Base-by-base conservation (phyloP, 305 asterid genomes). In the Plantago coronopus region DNA sequence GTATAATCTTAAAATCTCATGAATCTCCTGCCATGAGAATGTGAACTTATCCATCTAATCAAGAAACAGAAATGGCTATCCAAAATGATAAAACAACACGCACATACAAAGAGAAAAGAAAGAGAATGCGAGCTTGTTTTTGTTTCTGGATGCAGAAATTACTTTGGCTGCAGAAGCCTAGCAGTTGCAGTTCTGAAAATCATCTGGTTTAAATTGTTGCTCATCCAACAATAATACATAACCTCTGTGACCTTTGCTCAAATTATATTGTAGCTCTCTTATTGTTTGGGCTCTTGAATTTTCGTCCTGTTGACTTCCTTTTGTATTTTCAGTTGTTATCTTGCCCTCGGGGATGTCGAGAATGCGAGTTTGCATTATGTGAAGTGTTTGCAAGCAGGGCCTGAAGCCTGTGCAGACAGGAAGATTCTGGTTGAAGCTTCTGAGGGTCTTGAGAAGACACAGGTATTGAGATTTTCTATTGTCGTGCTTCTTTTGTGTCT, bases 361-460 rank as follows among this genome's bases (percentile, higher is more conserved):
- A 82, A 81, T 82, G 96, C 97, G 56, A 81, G 82, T 59, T 62
- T 64, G 77, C 86, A 87, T 71, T 94, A 68, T 76, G 79, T 66
- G 80, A 85, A 79, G 78, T 85, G 95, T 72, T 86, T 90, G 87
- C 89, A 94, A 76, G 77, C 78, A 44, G 96, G 95, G 69, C 66
- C 83, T 74, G 94, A 87, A 66, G 77, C 55, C 34, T 80, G 81
- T 66, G 81, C 46, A 37, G 97, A 89, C 74, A 76, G 86, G 60
- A 93, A 89, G 75, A 81, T 94, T 74, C 63, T 81, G 72, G 68
- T 77, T 54, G 97, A 94, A 79, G 99, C 96, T 66, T 89, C 99
- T 23, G 93, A 85, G 66, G 97, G 99, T 66, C 80, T 89, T 59
- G 85, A 89, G 72, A 89, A 78, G 70, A 84, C 86, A 18, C 81